phyloP scores from a whole-genome alignment of 805 yeast species.

The Yamadazyma sp. region DNA sequence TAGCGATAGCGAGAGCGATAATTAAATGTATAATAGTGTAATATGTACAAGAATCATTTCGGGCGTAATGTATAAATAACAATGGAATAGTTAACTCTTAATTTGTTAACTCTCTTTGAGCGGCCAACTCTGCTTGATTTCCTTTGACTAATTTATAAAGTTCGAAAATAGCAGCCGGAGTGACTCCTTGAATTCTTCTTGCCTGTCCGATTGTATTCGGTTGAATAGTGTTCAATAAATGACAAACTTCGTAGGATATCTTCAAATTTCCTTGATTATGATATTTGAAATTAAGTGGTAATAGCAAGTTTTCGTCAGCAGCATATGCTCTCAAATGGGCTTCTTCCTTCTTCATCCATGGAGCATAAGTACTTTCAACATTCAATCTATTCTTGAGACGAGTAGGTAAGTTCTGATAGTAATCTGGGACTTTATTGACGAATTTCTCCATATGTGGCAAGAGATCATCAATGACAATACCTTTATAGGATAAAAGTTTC shows the following conservation, averaged over 20 bases:
- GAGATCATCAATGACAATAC: slow-evolving; percentile 27
- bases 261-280: slow-evolving; percentile 43
- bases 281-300: slow-evolving; percentile 73
- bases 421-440: slow-evolving; percentile 20
- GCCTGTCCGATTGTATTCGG: slow-evolving; percentile 96
- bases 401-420: slow-evolving; percentile 20
- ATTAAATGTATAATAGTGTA: slow-evolving; percentile 11
- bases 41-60: slow-evolving; percentile 2
- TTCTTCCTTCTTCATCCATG: slow-evolving; percentile 71
- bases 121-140: slow-evolving; percentile 21
- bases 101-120: slow-evolving; percentile 11
- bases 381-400: slow-evolving; percentile 60
- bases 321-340: slow-evolving; percentile 71
- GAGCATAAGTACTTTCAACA: slow-evolving; percentile 80
- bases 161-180: slow-evolving; percentile 89
- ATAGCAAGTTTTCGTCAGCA: slow-evolving; percentile 71
- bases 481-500: slow-evolving; percentile 63
- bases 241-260: slow-evolving; percentile 74
- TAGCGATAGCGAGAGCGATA: slow-evolving; percentile 9
- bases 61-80: slow-evolving; percentile 1
- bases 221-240: slow-evolving; percentile 64
- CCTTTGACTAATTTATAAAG: slow-evolving; percentile 54
- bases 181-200: slow-evolving; percentile 87
- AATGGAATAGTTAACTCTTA: not conserved
- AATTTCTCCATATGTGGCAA: slow-evolving; percentile 25